Conservation (phyloP, 768 basidiomycete species). For the Macrolepiota albuminosa region DNA sequence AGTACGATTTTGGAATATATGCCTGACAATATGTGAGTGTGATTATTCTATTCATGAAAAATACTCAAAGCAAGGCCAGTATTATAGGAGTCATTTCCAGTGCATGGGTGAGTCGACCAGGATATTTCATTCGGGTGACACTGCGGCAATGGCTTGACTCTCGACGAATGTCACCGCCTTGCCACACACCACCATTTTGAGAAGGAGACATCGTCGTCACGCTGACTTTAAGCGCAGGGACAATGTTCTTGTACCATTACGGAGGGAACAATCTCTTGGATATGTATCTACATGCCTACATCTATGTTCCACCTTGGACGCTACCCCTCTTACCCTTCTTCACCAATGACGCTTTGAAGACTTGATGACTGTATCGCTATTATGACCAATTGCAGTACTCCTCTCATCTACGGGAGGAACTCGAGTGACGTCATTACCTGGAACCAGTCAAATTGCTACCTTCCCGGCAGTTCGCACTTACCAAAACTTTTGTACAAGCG, state of each 20-base stretch:
- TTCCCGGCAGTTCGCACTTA: not conserved
- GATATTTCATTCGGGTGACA: not conserved
- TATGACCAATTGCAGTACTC: not conserved
- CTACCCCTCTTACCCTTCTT: not conserved
- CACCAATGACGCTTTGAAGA: not conserved
- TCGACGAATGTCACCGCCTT: not conserved
- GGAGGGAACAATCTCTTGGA: not conserved
- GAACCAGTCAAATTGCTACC: not conserved
- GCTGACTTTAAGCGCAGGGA: too few relatives aligned
- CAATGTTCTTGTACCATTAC: too few relatives aligned
- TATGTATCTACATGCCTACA: not conserved
- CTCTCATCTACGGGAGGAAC: not conserved
- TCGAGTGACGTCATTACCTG: not conserved
- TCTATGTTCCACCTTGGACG: not conserved
- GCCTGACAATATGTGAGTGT: not conserved
- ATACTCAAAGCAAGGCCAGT: not conserved
- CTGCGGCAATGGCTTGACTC: not conserved
- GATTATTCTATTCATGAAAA: not conserved
- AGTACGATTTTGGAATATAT: too few relatives aligned
- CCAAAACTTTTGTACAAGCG: conserved; percentile 35
- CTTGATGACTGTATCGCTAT: not conserved
- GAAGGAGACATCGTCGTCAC: not conserved
- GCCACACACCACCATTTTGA: not conserved
- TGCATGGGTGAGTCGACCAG: not conserved
- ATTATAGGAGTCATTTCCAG: not conserved